These are phyloP conservation scores for Lyophyllum shimeji DNA, from an alignment of 768 basidiomycete genomes.

Conservation along the genomic window DNA sequence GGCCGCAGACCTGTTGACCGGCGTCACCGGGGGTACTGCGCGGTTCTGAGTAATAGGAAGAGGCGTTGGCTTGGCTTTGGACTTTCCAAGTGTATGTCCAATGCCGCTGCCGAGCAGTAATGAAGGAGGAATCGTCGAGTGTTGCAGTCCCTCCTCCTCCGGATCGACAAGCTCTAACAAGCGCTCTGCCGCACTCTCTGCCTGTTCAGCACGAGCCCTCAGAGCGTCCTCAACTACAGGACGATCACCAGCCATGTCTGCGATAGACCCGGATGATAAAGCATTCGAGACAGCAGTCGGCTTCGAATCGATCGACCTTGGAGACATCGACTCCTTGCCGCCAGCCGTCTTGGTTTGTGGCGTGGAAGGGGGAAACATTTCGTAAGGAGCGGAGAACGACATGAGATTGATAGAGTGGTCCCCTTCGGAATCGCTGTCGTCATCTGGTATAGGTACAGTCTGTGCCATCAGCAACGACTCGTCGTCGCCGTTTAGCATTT, in stretches of 20 bases:
- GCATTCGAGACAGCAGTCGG: slow-evolving; percentile 56
- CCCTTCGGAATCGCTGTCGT: slow-evolving; percentile 68
- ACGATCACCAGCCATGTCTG: slow-evolving; percentile 35
- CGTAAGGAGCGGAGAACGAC: slow-evolving; percentile 73
- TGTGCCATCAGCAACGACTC: slow-evolving; percentile 71
- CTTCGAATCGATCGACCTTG: slow-evolving; percentile 50
- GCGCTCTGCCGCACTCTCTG: slow-evolving; percentile 88
- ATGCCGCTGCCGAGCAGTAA: slow-evolving; percentile 44
- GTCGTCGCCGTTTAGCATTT: slow-evolving; percentile 40
- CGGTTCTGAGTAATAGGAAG: slow-evolving; percentile 31
- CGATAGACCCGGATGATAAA: slow-evolving; percentile 54
- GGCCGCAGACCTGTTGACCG: slow-evolving; percentile 53
- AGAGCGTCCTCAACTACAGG: slow-evolving; percentile 80
- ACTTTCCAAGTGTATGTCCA: slow-evolving; percentile 37
- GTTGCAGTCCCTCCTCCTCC: slow-evolving; percentile 57
- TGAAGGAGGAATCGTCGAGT: slow-evolving; percentile 55
- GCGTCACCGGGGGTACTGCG: slow-evolving; percentile 56
- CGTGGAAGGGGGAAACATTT: slow-evolving; percentile 38
- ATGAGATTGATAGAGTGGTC: slow-evolving; percentile 60
- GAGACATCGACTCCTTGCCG: slow-evolving; percentile 50
- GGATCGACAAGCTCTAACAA: slow-evolving; percentile 84
- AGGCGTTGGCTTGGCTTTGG: slow-evolving; percentile 36
- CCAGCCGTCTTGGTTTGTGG: slow-evolving; percentile 31
- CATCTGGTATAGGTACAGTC: slow-evolving; percentile 73
- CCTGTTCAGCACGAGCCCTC: slow-evolving; percentile 86